Percentiles rank a stretch among this genome's conserved stretches.
These are phyloP conservation scores for Sporothrix sp. DNA, from an alignment of 2,329 filamentous ascomycete genomes.

Conservation along the genomic window DNA sequence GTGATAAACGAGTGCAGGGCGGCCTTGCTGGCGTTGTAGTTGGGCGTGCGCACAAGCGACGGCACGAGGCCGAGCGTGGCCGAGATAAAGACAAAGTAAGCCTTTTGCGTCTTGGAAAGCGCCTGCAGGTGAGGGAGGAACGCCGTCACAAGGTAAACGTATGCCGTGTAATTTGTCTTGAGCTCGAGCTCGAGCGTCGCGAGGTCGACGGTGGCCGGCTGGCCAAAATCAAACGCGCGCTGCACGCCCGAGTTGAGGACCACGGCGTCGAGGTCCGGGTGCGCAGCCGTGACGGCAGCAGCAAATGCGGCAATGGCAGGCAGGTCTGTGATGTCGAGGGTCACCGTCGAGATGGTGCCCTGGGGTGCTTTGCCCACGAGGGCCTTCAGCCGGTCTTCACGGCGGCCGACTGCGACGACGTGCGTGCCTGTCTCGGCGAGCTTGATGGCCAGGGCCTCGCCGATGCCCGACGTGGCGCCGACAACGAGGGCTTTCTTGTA, in stretches of 20 bases:
- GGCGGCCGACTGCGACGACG: constrained; percentile 38
- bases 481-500: constrained; percentile 43
- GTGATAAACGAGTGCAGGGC: constrained; percentile 37
- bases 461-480: constrained; percentile 43
- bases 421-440: constrained; percentile 29
- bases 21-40: constrained; percentile 40
- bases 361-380: constrained; percentile 21
- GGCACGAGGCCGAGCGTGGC: constrained; percentile 30
- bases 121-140: constrained; percentile 34
- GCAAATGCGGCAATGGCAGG: constrained; percentile 27
- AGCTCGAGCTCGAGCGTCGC: constrained; percentile 30
- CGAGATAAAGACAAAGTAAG: constrained; percentile 22
- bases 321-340: constrained; percentile 34
- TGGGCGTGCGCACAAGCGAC: constrained; percentile 31
- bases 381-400: constrained; percentile 35
- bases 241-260: constrained; percentile 43
- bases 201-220: constrained; percentile 33
- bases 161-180: constrained; percentile 35
- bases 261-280: constrained; percentile 40
- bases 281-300: constrained; percentile 24
- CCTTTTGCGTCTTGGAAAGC: background rate
- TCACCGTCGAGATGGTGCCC: constrained; percentile 19
- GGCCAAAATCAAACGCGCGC: constrained; percentile 32
- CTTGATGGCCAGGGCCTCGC: constrained; percentile 31
- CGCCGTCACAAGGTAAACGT: constrained; percentile 34